Evolutionary conservation across 1,139 yeast genomes (phyloP).

Genomic region (Geotrichum candidum): DNA sequence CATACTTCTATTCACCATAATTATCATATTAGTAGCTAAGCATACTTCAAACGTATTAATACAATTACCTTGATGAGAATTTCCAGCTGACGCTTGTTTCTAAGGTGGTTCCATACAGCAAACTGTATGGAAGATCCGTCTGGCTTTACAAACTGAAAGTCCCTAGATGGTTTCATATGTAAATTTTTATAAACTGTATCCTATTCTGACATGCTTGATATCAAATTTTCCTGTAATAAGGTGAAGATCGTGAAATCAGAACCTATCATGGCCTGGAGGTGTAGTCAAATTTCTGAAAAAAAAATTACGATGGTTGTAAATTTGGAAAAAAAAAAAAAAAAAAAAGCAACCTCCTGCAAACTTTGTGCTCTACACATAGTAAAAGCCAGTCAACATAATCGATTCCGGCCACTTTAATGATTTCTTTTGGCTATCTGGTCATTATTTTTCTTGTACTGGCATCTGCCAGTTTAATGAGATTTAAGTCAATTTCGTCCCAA

Average conservation of each 20-base stretch:
- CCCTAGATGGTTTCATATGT: conserved; percentile 2
- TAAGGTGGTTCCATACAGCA: not conserved
- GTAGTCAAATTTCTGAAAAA: too few relatives aligned
- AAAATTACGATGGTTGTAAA: not conserved
- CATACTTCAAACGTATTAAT: not conserved
- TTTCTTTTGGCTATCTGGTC: not conserved
- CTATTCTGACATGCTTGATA: not conserved
- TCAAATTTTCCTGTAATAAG: not conserved
- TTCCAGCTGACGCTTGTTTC: not conserved
- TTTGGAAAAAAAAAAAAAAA: not conserved
- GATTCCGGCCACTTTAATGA: not conserved
- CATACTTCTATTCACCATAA: not conserved
- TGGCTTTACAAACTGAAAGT: not conserved
- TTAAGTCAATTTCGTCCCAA: not conserved
- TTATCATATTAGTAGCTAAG: not conserved
- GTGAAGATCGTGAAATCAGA: too few relatives aligned
- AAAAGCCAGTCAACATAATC: not conserved
- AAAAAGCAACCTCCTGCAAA: not conserved
- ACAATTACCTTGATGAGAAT: not conserved
- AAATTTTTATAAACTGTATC: not conserved
- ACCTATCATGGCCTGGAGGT: too few relatives aligned
- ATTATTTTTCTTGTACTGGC: not conserved
- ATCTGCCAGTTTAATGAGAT: not conserved
- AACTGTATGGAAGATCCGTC: not conserved
- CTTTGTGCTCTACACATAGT: not conserved